Conservation (phyloP, 306 rosid genomes). For the Datisca glomerata region DNA sequence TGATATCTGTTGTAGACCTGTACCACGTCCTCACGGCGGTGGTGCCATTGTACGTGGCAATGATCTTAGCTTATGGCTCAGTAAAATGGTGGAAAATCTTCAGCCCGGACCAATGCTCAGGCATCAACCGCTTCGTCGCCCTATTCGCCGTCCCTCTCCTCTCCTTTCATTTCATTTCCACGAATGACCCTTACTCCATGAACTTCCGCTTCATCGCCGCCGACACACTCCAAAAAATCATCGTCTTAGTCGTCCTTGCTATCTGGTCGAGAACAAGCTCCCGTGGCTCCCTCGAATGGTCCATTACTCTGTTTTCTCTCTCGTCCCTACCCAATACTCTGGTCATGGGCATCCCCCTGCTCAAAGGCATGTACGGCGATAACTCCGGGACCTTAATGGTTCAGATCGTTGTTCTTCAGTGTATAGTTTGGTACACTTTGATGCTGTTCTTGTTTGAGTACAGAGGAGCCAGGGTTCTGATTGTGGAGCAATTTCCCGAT, state of each 20-base stretch:
- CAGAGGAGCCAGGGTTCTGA: constrained; percentile 61
- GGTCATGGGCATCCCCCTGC: constrained; percentile 46
- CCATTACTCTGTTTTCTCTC: constrained; percentile 36
- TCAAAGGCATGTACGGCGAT: constrained; percentile 44
- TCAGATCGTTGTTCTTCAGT: constrained; percentile 39
- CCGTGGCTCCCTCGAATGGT: constrained; percentile 41
- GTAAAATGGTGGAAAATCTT: constrained; percentile 43
- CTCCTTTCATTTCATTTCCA: constrained; percentile 42
- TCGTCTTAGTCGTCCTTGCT: constrained; percentile 18
- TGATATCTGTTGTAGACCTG: constrained; percentile 31
- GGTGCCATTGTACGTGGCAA: constrained; percentile 30
- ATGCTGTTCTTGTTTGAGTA: constrained; percentile 78
- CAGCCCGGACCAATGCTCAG: constrained; percentile 42
- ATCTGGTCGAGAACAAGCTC: constrained; percentile 28
- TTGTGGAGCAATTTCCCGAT: constrained; percentile 77
- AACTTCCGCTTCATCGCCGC: constrained; percentile 36
- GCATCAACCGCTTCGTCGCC: constrained; percentile 48
- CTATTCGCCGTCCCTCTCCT: constrained; percentile 46
- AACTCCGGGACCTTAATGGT: constrained; percentile 22
- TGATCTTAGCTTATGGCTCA: background rate
- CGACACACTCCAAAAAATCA: constrained; percentile 35
- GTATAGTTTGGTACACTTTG: constrained; percentile 69
- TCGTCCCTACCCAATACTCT: constrained; percentile 42
- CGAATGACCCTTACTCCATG: constrained; percentile 45
- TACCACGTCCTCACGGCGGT: constrained; percentile 51